Conservation (phyloP, 352 stramenopile genomes). For the Aphanomyces cochlioides region DNA sequence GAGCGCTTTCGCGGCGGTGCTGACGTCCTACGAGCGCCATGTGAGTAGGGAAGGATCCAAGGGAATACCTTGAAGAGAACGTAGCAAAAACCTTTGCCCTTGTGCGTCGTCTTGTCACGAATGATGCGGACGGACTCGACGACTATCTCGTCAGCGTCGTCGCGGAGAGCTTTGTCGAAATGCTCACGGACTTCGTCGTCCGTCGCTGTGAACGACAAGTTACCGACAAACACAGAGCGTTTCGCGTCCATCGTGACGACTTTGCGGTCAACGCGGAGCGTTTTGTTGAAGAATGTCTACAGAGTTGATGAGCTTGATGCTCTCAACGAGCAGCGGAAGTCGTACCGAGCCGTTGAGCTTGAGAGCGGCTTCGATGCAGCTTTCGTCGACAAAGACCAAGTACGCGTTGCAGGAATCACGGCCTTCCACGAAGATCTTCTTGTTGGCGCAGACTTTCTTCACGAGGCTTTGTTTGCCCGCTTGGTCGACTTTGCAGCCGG, state of each 20-base stretch:
- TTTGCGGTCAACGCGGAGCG: slow-evolving; percentile 63
- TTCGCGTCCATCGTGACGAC: slow-evolving; percentile 65
- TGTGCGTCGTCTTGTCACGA: slow-evolving; percentile 81
- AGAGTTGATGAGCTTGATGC: background rate
- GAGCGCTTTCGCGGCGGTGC: slow-evolving; percentile 67
- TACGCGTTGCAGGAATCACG: slow-evolving; percentile 91
- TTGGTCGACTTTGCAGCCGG: slow-evolving; percentile 77
- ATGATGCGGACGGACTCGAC: slow-evolving; percentile 88
- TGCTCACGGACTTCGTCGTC: slow-evolving; percentile 75
- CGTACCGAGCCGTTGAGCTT: slow-evolving; percentile 60
- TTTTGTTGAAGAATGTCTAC: slow-evolving; percentile 57
- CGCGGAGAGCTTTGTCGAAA: slow-evolving; percentile 66
- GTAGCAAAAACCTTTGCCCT: slow-evolving; percentile 91
- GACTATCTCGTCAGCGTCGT: slow-evolving; percentile 54
- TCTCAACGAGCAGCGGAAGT: background rate
- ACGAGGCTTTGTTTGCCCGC: slow-evolving; percentile 89
- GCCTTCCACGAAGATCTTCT: slow-evolving; percentile 77
- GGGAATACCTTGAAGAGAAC: slow-evolving; percentile 54
- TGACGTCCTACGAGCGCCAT: slow-evolving; percentile 38
- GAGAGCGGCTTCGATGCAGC: slow-evolving; percentile 59
- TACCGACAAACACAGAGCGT: slow-evolving; percentile 88
- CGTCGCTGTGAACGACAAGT: slow-evolving; percentile 81
- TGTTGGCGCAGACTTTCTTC: slow-evolving; percentile 88
- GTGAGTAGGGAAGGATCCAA: background rate
- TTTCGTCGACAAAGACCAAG: slow-evolving; percentile 71